phyloP scores from a whole-genome alignment of 176 grass and related monocot genomes.

The Echinochloa phyllopogon region DNA sequence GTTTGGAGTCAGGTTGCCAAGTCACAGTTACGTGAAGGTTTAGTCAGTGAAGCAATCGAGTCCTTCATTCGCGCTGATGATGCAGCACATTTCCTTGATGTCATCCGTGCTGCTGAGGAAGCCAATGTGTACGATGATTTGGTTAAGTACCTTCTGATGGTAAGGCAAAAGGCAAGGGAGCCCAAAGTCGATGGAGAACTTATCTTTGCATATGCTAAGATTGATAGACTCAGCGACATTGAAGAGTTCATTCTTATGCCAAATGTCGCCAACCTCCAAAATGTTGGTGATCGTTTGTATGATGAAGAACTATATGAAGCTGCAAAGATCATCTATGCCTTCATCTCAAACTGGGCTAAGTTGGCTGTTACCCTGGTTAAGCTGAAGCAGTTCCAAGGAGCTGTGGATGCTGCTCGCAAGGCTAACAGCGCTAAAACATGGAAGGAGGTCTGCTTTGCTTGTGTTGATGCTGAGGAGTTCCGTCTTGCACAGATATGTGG shows the following conservation, averaged over 20 bases:
- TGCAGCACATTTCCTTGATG: conserved; percentile 83
- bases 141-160: conserved; percentile 84
- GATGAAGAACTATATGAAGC: conserved; percentile 96
- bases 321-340: conserved; percentile 96
- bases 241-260: conserved; percentile 98
- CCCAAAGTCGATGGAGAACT: conserved; percentile 87
- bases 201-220: conserved; percentile 98
- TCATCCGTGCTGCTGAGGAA: conserved; percentile 83
- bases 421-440: conserved; percentile 94
- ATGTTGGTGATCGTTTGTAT: conserved; percentile 86
- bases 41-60: conserved; percentile 96
- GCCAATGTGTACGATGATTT: conserved; percentile 83
- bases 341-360: conserved; percentile 99
- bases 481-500: conserved; percentile 94
- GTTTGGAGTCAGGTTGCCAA: conserved; percentile 98
- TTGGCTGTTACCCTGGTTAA: conserved; percentile 87
- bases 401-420: conserved; percentile 96
- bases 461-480: conserved; percentile 98
- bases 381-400: conserved; percentile 96
- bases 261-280: conserved; percentile 98
- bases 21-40: conserved; percentile 85
- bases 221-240: conserved; percentile 82
- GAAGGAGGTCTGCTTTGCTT: conserved; percentile 98
- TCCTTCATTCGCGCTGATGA: conserved; percentile 97
- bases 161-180: conserved; percentile 83